Evolutionary conservation across 2,329 filamentous ascomycete species (phyloP), one percentile per base, ranked within the genome.

Genomic region (Kalmusia sp.): DNA sequence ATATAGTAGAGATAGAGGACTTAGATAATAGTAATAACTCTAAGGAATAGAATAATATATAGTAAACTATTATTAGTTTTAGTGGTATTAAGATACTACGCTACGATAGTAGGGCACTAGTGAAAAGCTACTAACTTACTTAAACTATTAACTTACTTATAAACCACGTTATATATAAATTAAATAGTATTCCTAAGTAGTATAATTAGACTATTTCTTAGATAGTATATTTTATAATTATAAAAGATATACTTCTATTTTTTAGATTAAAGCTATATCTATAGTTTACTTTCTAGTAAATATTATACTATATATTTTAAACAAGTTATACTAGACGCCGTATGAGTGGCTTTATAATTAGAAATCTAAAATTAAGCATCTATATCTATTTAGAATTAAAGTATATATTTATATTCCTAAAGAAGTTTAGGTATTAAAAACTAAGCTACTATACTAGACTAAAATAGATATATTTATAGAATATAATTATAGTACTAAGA

Each of bases 381-480:
- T 49, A 5, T 15, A 40, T n/a, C 27, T 17, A 14, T 49, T 31
- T n/a, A 15, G 46, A 3, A 39, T 49, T 21, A 49, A 40, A 25
- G 19, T 21, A 1, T 49, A 24, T 14, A 33, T 41, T 11, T 27
- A 55, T 15, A 45, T 55, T 6, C 39, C 24, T 12, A 22, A 27
- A 11, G 49, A 55, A 33, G 48, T 37, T 3, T 19, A 33, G 3
- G 7, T 22, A 8, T 28, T 44, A 24, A 21, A 37, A 12, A 7
- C 35, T 12, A 55, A 55, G 24, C 30, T 55, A 4, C 48, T 51
- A 3, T 1, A 51, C 25, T 12, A 21, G 30, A 37, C 31, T 12
- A 21, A 55, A 35, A 8, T 44, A 9, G 44, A 37, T 9, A 31
- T 55, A 1, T 55, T 55, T 35, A 27, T 55, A 9, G 22, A 49